A percentile compares a stretch with the other conserved stretches of the same genome.
phyloP scores from a whole-genome alignment of 192 early-diverging fungal species.

The Coemansia sp. region DNA sequence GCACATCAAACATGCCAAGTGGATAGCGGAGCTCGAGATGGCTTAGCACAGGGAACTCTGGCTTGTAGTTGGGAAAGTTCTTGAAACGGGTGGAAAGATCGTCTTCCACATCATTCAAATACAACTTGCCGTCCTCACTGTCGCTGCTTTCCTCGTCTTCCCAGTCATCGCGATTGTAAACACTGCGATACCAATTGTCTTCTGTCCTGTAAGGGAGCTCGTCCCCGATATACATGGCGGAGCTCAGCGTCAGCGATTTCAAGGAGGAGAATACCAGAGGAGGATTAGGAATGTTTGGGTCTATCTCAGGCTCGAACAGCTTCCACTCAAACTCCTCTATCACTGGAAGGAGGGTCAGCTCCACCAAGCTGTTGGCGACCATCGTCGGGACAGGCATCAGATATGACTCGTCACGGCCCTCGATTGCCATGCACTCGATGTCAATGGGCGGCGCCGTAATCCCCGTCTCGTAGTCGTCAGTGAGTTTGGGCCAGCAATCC shows the following conservation, averaged over 20 bases:
- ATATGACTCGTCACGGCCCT: neutral
- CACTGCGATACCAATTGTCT: too few species aligned
- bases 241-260: conserved; percentile 9
- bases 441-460: neutral
- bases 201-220: neutral
- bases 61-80: neutral
- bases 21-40: conserved; percentile 9
- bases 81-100: neutral
- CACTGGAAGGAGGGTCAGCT: conserved; percentile 7
- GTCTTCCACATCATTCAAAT: neutral
- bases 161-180: too few species aligned
- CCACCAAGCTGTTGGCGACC: conserved; percentile 3
- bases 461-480: neutral
- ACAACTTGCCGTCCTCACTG: too few species aligned
- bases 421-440: neutral
- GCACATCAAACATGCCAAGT: neutral
- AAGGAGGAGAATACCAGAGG: neutral
- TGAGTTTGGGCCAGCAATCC: neutral
- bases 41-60: conserved; percentile 11
- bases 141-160: too few species aligned
- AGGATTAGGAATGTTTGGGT: neutral
- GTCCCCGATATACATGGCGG: neutral
- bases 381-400: neutral
- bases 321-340: neutral
- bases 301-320: neutral